Conservation (phyloP, 805 yeast genomes). For the Wickerhamiella azymoides region DNA sequence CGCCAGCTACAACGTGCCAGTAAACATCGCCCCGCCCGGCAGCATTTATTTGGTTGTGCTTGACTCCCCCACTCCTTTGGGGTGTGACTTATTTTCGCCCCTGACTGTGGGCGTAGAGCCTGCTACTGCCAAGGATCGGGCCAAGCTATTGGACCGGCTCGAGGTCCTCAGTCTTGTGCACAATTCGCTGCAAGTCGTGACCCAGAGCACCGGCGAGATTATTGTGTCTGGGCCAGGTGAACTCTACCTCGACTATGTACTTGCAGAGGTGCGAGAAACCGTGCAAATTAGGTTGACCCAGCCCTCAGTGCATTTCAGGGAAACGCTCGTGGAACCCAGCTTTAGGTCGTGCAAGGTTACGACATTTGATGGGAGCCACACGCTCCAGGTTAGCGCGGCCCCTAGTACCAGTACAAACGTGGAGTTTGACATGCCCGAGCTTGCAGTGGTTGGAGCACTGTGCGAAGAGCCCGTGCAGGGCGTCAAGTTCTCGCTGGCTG, state of each 20-base stretch:
- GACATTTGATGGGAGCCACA: constrained; percentile 39
- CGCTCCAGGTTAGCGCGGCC: constrained; percentile 47
- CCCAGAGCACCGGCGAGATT: constrained; percentile 84
- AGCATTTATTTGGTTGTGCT: constrained; percentile 55
- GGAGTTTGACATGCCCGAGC: constrained; percentile 26
- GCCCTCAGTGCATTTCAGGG: constrained; percentile 68
- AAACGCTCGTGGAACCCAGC: constrained; percentile 55
- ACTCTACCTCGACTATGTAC: constrained; percentile 70
- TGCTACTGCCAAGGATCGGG: constrained; percentile 59
- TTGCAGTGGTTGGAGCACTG: constrained; percentile 63
- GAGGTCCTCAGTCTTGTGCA: constrained; percentile 48
- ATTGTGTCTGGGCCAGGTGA: constrained; percentile 76
- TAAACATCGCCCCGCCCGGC: constrained; percentile 46
- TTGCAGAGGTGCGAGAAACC: constrained; percentile 47
- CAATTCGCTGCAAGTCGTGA: constrained; percentile 50
- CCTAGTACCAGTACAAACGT: too few relatives aligned
- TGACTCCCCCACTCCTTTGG: neutral
- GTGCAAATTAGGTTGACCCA: constrained; percentile 71
- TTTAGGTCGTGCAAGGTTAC: constrained; percentile 51
- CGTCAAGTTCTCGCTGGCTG: neutral
- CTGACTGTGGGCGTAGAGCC: constrained; percentile 78
- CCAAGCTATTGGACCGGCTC: constrained; percentile 57
- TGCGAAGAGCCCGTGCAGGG: constrained; percentile 69
- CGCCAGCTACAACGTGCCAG: constrained; percentile 52
- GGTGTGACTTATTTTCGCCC: neutral